Evolutionary conservation across 2,329 filamentous ascomycete genomes (phyloP), one percentile per base, ranked within the genome.

Genomic region (Fusarium torreyae): DNA sequence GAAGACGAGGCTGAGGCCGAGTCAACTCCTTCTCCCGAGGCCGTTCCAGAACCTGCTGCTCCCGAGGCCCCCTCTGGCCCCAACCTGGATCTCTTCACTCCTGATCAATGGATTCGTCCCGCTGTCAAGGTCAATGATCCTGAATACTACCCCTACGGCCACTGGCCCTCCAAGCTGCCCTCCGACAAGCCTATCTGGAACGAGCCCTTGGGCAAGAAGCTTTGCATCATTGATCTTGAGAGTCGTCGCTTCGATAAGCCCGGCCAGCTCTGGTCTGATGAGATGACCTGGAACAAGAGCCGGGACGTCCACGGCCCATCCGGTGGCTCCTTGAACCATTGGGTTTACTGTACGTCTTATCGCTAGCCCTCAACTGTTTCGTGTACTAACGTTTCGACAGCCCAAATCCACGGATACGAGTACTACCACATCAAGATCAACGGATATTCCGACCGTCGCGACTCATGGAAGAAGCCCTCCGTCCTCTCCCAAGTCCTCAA

Each of bases 191-290:
- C 73, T 11, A 70, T 75, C 18, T 82, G 79, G 71, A 76, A 69
- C 6, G 49, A 78, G 55, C 66, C 72, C 2, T 68, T 83, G 34
- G 78, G 80, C 54, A 74, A 81, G 68, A 75, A 81, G 9, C 70
- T 84, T 13, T 83, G 81, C 78, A 82, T 84, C 59, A 78, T 84
- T 62, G 82, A 84, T 61, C 75, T 84, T 20, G 82, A 84, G 70
- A 82, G 78, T 60, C 80, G 82, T 24, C 69, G 72, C 4, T 83
- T 83, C 59, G 67, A 77, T 28, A 71, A 73, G 42, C 63, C 77
- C 3, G 78, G 78, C 28, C 73, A 79, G 68, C 66, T 82, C 34
- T 84, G 81, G 51, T 75, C 76, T 2, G 45, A 74, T 0, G 55
- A 71, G 36, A 81, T 83, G 75, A 75, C 68, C 43, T 83, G 81